Base-by-base conservation (phyloP, 2,329 filamentous ascomycete species). In the Fusarium neocosmosporiellum region DNA sequence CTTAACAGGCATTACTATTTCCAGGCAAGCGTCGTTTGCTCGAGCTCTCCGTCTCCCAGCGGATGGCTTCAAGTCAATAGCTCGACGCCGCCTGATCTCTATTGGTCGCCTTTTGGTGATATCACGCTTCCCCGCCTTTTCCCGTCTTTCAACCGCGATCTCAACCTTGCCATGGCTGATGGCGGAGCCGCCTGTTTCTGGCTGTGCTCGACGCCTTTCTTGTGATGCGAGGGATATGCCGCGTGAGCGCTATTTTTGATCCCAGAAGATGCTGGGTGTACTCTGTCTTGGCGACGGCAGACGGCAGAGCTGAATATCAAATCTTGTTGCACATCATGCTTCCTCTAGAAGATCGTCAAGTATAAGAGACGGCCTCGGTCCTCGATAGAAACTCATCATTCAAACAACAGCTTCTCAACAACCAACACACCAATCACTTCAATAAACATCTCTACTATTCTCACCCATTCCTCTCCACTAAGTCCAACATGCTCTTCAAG, bases 401-500 rank as follows among this genome's bases (percentile, higher is more conserved):
- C 55, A 41, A 8, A 57, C 50, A 59, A 20, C 27, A 59, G 16
- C 22, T 7, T 58, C 55, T 48, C 22, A 34, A 60, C 31, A 33
- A 20, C 7, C 24, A 33, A 18, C 37, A n/a, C 13, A 34, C n/a
- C 14, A 34, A 39, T 24, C 46, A 29, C 18, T 29, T 29, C 43
- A 46, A 53, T 16, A 13, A 29, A 37, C 37, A n/a, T 41, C 20
- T 41, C 20, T 29, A 41, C 53, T 48, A 50, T 18, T n/a, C 7
- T 22, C 20, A 11, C 7, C 4, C 9, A 36, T 14, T 22, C 10
- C 5, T 50, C 41, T 36, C 20, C 10, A 46, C n/a, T 48, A 33
- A 34, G 22, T 67, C 48, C 27, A 66, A 55, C 24, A 80, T 79
- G 78, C 60, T 74, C 74, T 75, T 74, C 46, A 70, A 70, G 57